Evolutionary conservation across 208 protist species (phyloP), one percentile per base, ranked within the genome.

Genomic region (Angomonas deanei): DNA sequence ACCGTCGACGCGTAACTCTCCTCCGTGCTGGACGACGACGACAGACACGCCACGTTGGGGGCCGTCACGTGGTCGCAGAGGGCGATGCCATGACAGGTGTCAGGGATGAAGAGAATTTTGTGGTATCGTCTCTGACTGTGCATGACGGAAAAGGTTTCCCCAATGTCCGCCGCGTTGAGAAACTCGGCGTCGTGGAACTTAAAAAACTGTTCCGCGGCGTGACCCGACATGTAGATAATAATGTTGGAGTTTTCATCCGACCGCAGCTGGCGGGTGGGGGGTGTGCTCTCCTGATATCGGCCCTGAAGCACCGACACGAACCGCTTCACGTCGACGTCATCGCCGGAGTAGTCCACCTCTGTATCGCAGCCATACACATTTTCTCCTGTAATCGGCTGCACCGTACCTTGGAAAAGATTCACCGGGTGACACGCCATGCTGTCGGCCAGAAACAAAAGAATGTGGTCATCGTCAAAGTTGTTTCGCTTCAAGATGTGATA

Each of bases 361-460:
- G 98, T 86, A 61, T 91, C 80, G 53, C 96, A 87, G 8, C 86
- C 78, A 65, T 97, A 97, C 31, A 97, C 54, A 67, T 97, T 91
- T 4, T 30, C 0, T n/a, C 4, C 1, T n/a, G 71, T 61, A 5
- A 54, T 23, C 63, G 48, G 33, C 39, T 61, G 67, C 10, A 98
- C 68, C 26, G 75, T 70, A 0, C 73, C 83, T 55, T 72, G 93
- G 54, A 87, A 90, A n/a, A 80, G 66, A 63, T 99, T 99, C n/a
- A 97, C 82, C 23, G 97, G 74, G 67, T 99, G 98, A 72, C 98
- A 99, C 10, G 97, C 95, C 67, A 98, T 96, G 73, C 97, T 97
- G 71, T 99, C 97, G n/a, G 93, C 87, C n/a, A 99, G 69, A 82
- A 99, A 98, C 33, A 99, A 72, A 31, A 99, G 81, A 64, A 99